phyloP scores from a whole-genome alignment of 2,329 filamentous ascomycete genomes.

The Alternaria postmessia region DNA sequence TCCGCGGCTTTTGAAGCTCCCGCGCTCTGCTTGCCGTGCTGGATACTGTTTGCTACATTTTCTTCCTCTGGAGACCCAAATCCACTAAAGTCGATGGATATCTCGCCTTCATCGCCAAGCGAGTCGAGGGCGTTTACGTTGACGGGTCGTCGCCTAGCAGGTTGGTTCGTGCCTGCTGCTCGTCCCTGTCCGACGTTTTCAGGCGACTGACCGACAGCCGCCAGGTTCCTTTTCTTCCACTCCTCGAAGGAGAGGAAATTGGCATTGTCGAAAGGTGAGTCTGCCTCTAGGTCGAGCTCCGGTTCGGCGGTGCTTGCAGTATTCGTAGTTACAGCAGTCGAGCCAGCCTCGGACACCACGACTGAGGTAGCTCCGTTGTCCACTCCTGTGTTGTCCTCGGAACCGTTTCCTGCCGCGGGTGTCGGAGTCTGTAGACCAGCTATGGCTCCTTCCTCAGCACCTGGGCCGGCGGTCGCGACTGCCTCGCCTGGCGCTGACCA shows the following conservation, averaged over 20 bases:
- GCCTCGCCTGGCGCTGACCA: conserved; percentile 53
- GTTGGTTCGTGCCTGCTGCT: conserved; percentile 54
- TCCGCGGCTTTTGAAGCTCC: conserved; percentile 26
- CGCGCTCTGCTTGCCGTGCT: conserved; percentile 24
- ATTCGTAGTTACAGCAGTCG: conserved; percentile 11
- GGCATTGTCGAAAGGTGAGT: conserved; percentile 74
- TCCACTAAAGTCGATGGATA: conserved; percentile 74
- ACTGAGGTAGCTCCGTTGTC: conserved; percentile 4
- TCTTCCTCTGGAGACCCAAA: conserved; percentile 59
- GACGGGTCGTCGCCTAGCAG: conserved; percentile 61
- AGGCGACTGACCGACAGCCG: conserved; percentile 80
- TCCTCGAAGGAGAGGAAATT: conserved; percentile 97
- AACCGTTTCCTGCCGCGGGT: conserved; percentile 18
- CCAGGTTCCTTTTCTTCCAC: conserved; percentile 94
- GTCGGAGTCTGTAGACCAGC: conserved; percentile 21
- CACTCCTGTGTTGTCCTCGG: conserved; percentile 13
- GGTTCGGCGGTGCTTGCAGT: conserved; percentile 30
- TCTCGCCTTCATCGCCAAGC: conserved; percentile 87
- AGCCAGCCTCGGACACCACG: conserved; percentile 14
- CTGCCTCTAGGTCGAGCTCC: conserved; percentile 66
- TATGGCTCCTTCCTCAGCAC: conserved; percentile 18
- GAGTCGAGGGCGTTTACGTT: conserved; percentile 76
- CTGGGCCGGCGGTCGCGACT: conserved; percentile 20
- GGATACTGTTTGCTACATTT: conserved; percentile 25
- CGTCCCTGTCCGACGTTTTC: conserved; percentile 69